Evolutionary conservation across 768 basidiomycete genomes (phyloP).

Genomic region (Russula lepida): DNA sequence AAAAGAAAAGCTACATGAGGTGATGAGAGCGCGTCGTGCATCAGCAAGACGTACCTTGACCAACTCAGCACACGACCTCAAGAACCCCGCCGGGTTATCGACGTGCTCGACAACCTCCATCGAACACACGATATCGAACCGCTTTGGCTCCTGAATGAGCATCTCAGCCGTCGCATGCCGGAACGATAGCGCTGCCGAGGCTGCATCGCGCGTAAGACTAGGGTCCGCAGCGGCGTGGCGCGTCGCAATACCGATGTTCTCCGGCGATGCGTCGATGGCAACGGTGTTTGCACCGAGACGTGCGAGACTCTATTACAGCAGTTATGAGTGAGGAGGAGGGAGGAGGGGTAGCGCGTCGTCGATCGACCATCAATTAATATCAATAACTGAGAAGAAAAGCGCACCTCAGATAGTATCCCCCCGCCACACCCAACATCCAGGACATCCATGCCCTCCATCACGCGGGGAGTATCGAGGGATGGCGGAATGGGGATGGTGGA

Average conservation of each 20-base stretch:
- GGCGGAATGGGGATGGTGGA: background rate
- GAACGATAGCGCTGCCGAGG: constrained; percentile 47
- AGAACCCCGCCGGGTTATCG: constrained; percentile 79
- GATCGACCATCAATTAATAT: background rate
- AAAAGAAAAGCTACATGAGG: no score
- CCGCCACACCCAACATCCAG: constrained; percentile 96
- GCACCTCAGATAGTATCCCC: constrained; percentile 84
- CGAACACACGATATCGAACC: constrained; percentile 89
- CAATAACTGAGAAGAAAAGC: constrained; percentile 18
- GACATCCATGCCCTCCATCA: constrained; percentile 58
- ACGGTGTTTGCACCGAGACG: constrained; percentile 80
- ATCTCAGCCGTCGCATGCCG: constrained; percentile 67
- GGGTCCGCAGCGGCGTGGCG: constrained; percentile 79
- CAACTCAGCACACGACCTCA: constrained; percentile 71
- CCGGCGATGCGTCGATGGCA: constrained; percentile 86
- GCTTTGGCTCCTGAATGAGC: constrained; percentile 51
- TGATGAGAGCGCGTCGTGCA: background rate
- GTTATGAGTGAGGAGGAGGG: no score
- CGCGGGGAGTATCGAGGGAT: constrained; percentile 24
- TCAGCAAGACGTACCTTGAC: constrained; percentile 59
- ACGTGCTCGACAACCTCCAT: constrained; percentile 99
- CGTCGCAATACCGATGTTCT: constrained; percentile 80
- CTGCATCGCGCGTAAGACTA: constrained; percentile 32
- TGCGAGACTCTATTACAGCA: constrained; percentile 65
- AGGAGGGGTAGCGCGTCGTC: no score